Conservation (phyloP, 768 basidiomycete species). For the Tulasnella sp. region DNA sequence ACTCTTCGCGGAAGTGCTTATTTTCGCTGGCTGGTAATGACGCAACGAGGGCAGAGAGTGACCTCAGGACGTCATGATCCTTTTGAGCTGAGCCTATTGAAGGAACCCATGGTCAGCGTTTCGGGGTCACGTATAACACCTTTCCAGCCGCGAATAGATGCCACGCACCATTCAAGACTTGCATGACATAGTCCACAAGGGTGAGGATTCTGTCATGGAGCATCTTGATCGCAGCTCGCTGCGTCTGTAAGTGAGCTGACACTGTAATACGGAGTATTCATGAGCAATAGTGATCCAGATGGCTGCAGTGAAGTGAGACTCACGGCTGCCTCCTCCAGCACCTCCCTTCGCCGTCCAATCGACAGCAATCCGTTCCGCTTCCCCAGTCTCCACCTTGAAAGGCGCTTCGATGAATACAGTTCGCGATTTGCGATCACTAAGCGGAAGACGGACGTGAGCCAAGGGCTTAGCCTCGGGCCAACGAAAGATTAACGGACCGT, state of each 20-base stretch:
- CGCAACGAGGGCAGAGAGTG: constrained; percentile 76
- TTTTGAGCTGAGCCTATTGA: constrained; percentile 54
- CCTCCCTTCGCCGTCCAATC: constrained; percentile 89
- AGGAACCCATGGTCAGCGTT: background rate
- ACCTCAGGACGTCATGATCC: constrained; percentile 73
- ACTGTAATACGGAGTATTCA: constrained; percentile 38
- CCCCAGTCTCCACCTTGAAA: constrained; percentile 90
- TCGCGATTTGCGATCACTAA: constrained; percentile 55
- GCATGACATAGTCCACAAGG: constrained; percentile 76
- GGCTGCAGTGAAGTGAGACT: constrained; percentile 31
- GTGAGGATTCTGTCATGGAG: constrained; percentile 81
- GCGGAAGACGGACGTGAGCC: constrained; percentile 22
- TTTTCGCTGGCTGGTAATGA: constrained; percentile 82
- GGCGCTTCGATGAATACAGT: constrained; percentile 75
- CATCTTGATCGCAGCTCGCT: constrained; percentile 94
- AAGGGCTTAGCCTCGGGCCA: background rate
- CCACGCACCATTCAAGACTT: constrained; percentile 71
- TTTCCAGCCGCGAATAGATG: too few species aligned
- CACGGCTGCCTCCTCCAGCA: constrained; percentile 69
- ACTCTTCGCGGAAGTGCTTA: constrained; percentile 75
- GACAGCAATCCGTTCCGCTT: constrained; percentile 96
- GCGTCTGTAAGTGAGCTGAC: constrained; percentile 80
- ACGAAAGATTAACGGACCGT: constrained; percentile 17
- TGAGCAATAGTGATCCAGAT: background rate
- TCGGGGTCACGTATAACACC: too few species aligned